phyloP scores from a whole-genome alignment of 2,329 filamentous ascomycete genomes.

The Seiridium cupressi region DNA sequence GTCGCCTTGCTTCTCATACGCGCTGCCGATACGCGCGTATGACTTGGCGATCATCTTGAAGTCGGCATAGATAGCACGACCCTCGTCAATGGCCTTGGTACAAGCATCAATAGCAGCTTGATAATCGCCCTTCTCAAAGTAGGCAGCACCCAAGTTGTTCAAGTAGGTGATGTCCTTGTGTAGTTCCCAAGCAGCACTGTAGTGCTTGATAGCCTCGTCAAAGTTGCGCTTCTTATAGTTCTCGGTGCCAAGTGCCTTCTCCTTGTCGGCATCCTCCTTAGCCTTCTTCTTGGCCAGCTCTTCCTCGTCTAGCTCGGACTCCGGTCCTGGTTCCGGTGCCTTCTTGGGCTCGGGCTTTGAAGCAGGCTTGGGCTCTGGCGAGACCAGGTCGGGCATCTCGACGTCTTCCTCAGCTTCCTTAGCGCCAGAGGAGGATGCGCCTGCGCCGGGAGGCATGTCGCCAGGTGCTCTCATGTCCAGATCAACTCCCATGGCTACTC shows the following conservation, averaged over 20 bases:
- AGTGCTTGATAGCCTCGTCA: slow-evolving; percentile 91
- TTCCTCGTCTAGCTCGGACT: slow-evolving; percentile 77
- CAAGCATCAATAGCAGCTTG: slow-evolving; percentile 83
- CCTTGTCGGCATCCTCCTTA: slow-evolving; percentile 88
- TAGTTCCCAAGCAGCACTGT: slow-evolving; percentile 90
- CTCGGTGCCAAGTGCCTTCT: slow-evolving; percentile 91
- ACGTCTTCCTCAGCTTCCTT: slow-evolving; percentile 68
- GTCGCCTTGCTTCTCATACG: slow-evolving; percentile 88
- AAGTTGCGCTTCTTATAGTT: slow-evolving; percentile 99
- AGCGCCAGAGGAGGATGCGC: slow-evolving; percentile 22
- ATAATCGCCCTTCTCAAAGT: slow-evolving; percentile 96
- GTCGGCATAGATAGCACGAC: slow-evolving; percentile 85
- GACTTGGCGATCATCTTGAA: slow-evolving; percentile 99
- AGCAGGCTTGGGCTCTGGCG: slow-evolving; percentile 38
- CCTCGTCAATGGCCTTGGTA: slow-evolving; percentile 84
- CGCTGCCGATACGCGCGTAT: slow-evolving; percentile 91
- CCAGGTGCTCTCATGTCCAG: slow-evolving; percentile 63
- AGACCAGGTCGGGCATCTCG: slow-evolving; percentile 69
- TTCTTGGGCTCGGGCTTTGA: slow-evolving; percentile 53
- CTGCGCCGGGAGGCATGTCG: slow-evolving; percentile 30
- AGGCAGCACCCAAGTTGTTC: slow-evolving; percentile 91
- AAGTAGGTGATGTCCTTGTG: slow-evolving; percentile 97
- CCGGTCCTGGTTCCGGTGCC: slow-evolving; percentile 48
- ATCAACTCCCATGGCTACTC: slow-evolving; percentile 89
- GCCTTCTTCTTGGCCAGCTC: slow-evolving; percentile 80